Percentiles rank a stretch among this genome's conserved stretches.
phyloP scores from a whole-genome alignment of 768 basidiomycete species.

The Termitomyces titanicus region DNA sequence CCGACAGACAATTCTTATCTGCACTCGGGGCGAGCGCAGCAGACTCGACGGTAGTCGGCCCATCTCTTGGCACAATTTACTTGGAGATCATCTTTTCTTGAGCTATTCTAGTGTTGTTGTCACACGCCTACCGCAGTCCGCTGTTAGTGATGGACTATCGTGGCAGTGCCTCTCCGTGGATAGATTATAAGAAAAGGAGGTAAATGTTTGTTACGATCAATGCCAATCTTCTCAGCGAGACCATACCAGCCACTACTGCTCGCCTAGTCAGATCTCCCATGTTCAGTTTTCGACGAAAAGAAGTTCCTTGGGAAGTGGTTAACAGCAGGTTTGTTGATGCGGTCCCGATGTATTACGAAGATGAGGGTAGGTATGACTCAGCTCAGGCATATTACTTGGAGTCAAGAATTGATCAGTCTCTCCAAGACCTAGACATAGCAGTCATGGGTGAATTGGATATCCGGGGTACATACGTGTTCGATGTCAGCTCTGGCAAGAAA shows the following conservation, averaged over 20 bases:
- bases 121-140: constrained; percentile 16
- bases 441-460: constrained; percentile 51
- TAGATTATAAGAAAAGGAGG: constrained; percentile 12
- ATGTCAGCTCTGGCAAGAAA: constrained; percentile 45
- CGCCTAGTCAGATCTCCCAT: constrained; percentile 19
- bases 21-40: no score
- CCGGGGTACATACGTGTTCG: constrained; percentile 60
- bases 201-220: constrained; percentile 1
- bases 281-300: constrained; percentile 50
- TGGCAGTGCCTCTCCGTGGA: constrained; percentile 10
- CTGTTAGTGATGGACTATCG: no score
- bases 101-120: not conserved
- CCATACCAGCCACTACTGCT: not conserved
- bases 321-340: constrained; percentile 62
- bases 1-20: no score
- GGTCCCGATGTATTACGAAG: constrained; percentile 59
- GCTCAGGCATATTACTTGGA: not conserved
- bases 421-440: constrained; percentile 55
- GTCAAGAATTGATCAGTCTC: not conserved
- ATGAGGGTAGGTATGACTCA: constrained; percentile 52
- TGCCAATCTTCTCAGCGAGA: constrained; percentile 7
- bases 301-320: constrained; percentile 77
- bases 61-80: not conserved
- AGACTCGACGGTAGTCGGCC: no score
- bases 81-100: not conserved